Evolutionary conservation across 2,329 filamentous ascomycete species (phyloP), one percentile per base, ranked within the genome.

Genomic region (Xylariaceae sp.): DNA sequence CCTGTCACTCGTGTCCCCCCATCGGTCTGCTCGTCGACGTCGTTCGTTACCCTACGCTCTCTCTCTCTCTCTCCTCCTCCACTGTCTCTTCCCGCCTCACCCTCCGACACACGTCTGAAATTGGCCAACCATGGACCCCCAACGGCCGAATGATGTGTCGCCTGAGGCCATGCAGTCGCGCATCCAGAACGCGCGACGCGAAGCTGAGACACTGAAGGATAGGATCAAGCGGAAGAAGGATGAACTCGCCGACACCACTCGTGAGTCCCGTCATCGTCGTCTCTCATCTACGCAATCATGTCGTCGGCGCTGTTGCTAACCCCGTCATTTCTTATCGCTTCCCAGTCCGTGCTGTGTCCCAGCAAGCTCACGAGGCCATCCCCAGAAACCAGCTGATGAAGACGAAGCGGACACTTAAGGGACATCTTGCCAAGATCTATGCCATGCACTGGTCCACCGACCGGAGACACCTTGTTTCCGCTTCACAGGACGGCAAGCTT

Each of bases 391-490:
- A 86, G 74, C 84, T 93, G 73, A 97, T 99, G 94, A 96, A 94
- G 83, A 90, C 93, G 66, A 94, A 96, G 81, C 89, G 92, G 71
- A 97, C 92, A 54, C 83, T 99, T 67, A 97, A 97, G 81, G 94
- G 94, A 67, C 94, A 99, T 82, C 80, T 99, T 67, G 94, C 94
- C 71, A 99, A 99, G 81, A 99, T 99, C 72, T 99, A 99, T 77
- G 94, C 94, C 71, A 99, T 99, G 94, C 94, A 99, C 81, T 99
- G 94, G 94, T 97, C 94, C 39, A 99, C 94, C 65, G 94, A 99
- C 78, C 87, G 94, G 73, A 88, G 94, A 76, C 94, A 97, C 77
- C 86, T 97, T 62, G 94, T 99, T 55, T 97, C 94, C 10, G 94
- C 94, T 65, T 99, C 94, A 68, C 94, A 99, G 78, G 94, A 99